Conservation (phyloP, 805 yeast species). For the Wickerhamiella alocasiicola region DNA sequence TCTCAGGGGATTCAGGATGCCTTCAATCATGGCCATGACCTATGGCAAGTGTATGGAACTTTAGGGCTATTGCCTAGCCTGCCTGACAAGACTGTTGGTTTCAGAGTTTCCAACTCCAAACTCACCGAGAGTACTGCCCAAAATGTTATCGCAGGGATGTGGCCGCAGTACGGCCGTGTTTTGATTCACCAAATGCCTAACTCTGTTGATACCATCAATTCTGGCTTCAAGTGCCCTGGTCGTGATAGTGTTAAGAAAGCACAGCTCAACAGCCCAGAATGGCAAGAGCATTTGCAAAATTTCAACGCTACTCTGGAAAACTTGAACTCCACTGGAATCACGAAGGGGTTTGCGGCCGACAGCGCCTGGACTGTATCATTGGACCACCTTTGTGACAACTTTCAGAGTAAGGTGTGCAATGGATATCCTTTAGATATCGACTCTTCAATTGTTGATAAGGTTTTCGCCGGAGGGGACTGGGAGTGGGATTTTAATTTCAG, state of each 20-base stretch:
- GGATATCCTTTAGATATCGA: slow-evolving; percentile 26
- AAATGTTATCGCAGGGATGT: slow-evolving; percentile 30
- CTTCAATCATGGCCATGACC: slow-evolving; percentile 30
- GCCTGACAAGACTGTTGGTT: slow-evolving; percentile 27
- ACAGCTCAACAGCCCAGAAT: slow-evolving; percentile 25
- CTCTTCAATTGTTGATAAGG: slow-evolving; percentile 28
- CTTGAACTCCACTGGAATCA: slow-evolving; percentile 23
- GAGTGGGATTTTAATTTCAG: slow-evolving; percentile 34
- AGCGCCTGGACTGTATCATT: slow-evolving; percentile 18
- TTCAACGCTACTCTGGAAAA: slow-evolving; percentile 24
- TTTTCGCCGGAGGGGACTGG: slow-evolving; percentile 34
- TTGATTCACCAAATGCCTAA: slow-evolving; percentile 26
- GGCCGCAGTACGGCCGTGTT: slow-evolving; percentile 26
- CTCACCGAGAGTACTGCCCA: slow-evolving; percentile 34
- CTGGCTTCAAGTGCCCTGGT: slow-evolving; percentile 28
- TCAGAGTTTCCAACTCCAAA: slow-evolving; percentile 31
- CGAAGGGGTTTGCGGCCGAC: slow-evolving; percentile 17
- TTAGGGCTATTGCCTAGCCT: slow-evolving; percentile 23
- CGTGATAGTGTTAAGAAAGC: slow-evolving; percentile 23
- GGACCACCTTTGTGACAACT: slow-evolving; percentile 36
- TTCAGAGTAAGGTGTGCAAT: slow-evolving; percentile 32
- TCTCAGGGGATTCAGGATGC: slow-evolving; percentile 33
- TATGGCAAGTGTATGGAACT: slow-evolving; percentile 30
- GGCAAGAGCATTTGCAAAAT: slow-evolving; percentile 30
- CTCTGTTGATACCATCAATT: slow-evolving; percentile 30